Base-by-base conservation (phyloP, 768 basidiomycete genomes). In the Gyrodon lividus region DNA sequence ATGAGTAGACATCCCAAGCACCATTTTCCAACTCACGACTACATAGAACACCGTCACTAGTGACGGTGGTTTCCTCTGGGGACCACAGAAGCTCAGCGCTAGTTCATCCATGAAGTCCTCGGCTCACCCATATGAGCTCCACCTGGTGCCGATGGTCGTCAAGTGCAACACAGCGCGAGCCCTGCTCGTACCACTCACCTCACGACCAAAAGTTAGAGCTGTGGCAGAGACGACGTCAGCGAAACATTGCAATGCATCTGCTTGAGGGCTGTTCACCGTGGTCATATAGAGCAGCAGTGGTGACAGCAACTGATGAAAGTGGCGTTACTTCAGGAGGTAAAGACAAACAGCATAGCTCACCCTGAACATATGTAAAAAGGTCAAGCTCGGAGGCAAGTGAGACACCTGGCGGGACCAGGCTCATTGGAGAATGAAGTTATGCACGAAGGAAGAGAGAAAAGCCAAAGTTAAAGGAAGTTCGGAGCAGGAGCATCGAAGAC, bases 121-220 rank as follows among this genome's bases (percentile, higher is more conserved):
- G 2, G 34, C 64, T 48, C 42, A 70, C 66, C 68, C 68, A 68
- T 50, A 68, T 54, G 19, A 68, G 61, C 6, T 70, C 66, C 37
- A 68, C 52, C 66, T 68, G 26, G 42, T 43, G 26, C 35, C 30
- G 12, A 26, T 10, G 9, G 20, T 4, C 17, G 16, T 65, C 26
- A 51, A 24, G 5, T 20, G 2, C n/a, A 3, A 37, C 41, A 44
- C 10, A 41, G n/a, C 17, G 14, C 39, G 9, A 48, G 28, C 22
- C 33, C 22, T 12, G 26, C 4, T 39, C 24, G 38, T 28, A 39
- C 20, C 34, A 49, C 66, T 48, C 44, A 60, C 67, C 56, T 68
- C 68, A n/a, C 67, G 63, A 6, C 57, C 46, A 42, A 70, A 43
- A 17, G 53, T 34, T 33, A 70, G 62, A 28, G 34, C 67, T 68